phyloP scores from a whole-genome alignment of 306 rosid genomes.

The Medicago arabica region DNA sequence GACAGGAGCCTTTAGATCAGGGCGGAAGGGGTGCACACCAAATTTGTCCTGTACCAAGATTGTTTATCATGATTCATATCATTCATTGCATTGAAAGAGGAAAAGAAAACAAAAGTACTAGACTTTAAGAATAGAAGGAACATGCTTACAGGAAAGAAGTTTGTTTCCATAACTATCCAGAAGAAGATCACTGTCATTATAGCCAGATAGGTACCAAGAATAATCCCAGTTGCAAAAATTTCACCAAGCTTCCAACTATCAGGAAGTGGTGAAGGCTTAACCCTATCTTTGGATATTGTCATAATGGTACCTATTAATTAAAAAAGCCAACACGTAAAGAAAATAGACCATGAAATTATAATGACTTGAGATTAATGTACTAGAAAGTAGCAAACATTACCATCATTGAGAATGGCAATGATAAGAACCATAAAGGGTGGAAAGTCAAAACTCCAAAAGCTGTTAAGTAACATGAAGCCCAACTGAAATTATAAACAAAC shows the following conservation, averaged over 20 bases:
- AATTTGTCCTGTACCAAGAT: constrained; percentile 49
- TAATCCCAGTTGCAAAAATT: constrained; percentile 73
- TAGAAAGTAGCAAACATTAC: constrained; percentile 48
- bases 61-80: constrained; percentile 9
- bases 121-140: constrained; percentile 26
- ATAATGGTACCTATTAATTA: constrained; percentile 67
- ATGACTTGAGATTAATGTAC: constrained; percentile 20
- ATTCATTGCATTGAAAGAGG: neutral
- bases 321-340: constrained; percentile 30
- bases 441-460: constrained; percentile 73
- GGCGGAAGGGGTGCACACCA: constrained; percentile 45
- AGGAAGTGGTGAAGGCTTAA: constrained; percentile 75
- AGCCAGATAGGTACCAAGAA: constrained; percentile 70
- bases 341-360: neutral
- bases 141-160: constrained; percentile 59
- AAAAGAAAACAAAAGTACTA: constrained; percentile 18
- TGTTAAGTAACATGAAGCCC: constrained; percentile 67
- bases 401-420: constrained; percentile 80
- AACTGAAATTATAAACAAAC: constrained; percentile 50
- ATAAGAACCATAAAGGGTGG: constrained; percentile 87
- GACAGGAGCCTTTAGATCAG: neutral
- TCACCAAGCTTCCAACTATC: constrained; percentile 83
- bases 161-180: constrained; percentile 48
- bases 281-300: constrained; percentile 83
- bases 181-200: constrained; percentile 71